Conservation (phyloP, 345 rosid species). For the Psidium guajava region DNA sequence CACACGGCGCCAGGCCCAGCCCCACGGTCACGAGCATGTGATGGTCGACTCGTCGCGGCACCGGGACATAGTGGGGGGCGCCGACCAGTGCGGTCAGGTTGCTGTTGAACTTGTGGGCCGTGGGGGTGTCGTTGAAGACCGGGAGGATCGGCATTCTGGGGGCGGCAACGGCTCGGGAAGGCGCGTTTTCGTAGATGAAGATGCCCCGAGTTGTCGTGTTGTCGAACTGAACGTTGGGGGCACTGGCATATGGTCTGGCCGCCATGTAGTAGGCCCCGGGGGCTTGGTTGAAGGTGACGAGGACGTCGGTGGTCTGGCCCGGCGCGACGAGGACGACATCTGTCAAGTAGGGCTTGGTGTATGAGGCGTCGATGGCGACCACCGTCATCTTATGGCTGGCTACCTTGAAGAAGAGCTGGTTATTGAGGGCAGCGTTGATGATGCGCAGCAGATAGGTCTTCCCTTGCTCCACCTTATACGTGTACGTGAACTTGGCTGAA, state of each 20-base stretch:
- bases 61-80: slow-evolving; percentile 59
- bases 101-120: slow-evolving; percentile 51
- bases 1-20: slow-evolving; percentile 33
- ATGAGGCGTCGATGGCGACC: slow-evolving; percentile 61
- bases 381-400: slow-evolving; percentile 80
- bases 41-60: slow-evolving; percentile 49
- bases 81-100: slow-evolving; percentile 27
- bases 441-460: slow-evolving; percentile 71
- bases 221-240: slow-evolving; percentile 18
- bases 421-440: slow-evolving; percentile 89
- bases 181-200: slow-evolving; percentile 29
- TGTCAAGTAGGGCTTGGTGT: slow-evolving; percentile 56
- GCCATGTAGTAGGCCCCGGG: slow-evolving; percentile 74
- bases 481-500: slow-evolving; percentile 19
- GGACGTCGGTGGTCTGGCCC: slow-evolving; percentile 63
- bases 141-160: slow-evolving; percentile 64
- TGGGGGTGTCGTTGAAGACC: slow-evolving; percentile 50
- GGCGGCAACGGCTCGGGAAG: neutral
- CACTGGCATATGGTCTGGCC: slow-evolving; percentile 55
- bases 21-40: slow-evolving; percentile 67
- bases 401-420: slow-evolving; percentile 74
- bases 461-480: slow-evolving; percentile 44
- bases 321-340: slow-evolving; percentile 43
- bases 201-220: slow-evolving; percentile 69
- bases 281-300: slow-evolving; percentile 45